Evolutionary conservation across 495 filamentous ascomycete species (phyloP).

Genomic region (Aspergillus carlsbadensis): DNA sequence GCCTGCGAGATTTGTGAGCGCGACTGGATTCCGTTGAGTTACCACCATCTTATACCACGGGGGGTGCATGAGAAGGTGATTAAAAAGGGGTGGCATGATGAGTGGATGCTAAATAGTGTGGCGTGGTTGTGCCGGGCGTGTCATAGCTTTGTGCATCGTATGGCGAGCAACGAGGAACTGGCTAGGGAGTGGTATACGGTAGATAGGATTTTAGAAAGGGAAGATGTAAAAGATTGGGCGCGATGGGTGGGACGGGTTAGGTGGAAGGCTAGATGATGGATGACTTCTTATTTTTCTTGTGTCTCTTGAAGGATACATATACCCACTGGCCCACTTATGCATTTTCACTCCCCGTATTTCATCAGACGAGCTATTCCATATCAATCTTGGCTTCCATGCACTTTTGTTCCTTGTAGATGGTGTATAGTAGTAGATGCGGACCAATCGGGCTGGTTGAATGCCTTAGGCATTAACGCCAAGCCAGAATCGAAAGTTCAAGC

Average conservation of each 20-base stretch:
- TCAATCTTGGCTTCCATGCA: too few relatives aligned
- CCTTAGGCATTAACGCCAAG: conserved; percentile 39
- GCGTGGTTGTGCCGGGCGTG: conserved; percentile 90
- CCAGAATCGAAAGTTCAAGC: conserved; percentile 45
- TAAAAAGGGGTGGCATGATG: conserved; percentile 78
- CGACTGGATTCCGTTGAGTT: conserved; percentile 72
- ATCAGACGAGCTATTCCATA: too few relatives aligned
- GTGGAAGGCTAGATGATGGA: conserved; percentile 56
- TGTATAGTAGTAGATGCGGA: too few relatives aligned
- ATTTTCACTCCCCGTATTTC: too few relatives aligned
- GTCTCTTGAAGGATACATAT: not conserved
- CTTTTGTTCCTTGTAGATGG: too few relatives aligned
- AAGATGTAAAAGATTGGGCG: conserved; percentile 71
- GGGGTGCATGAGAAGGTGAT: conserved; percentile 74
- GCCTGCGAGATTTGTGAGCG: conserved; percentile 84
- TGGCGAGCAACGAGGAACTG: conserved; percentile 76
- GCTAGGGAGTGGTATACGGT: conserved; percentile 73
- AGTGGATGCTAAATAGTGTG: conserved; percentile 72
- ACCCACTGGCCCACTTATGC: too few relatives aligned
- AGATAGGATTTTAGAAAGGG: conserved; percentile 64
- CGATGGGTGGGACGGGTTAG: conserved; percentile 63
- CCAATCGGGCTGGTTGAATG: too few relatives aligned
- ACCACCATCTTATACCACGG: conserved; percentile 82
- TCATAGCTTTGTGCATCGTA: conserved; percentile 79
- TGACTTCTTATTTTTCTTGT: not conserved